Conservation (phyloP, 2,329 filamentous ascomycete species). For the Aspergillus sergii region DNA sequence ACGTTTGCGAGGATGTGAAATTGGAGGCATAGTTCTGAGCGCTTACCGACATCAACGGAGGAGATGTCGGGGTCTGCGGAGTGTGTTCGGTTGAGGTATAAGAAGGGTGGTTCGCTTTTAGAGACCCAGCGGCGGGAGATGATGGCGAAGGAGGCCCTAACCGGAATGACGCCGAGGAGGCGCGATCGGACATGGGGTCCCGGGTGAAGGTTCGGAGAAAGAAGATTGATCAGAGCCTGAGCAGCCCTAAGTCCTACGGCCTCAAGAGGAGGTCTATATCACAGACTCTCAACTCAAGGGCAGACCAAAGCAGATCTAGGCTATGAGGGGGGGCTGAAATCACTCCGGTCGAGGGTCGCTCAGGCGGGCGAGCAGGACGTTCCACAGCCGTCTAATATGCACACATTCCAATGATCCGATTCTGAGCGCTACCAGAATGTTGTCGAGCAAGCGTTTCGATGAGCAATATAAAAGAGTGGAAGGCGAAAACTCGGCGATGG, state of each 20-base stretch:
- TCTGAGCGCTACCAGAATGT: conserved; percentile 17
- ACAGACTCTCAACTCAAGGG: conserved; percentile 11
- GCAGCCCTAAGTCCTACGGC: conserved; percentile 14
- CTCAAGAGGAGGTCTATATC: conserved; percentile 12
- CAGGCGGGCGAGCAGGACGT: conserved; percentile 37
- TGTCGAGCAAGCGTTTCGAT: conserved; percentile 18
- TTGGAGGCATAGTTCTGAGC: conserved; percentile 52
- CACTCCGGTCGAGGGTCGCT: conserved; percentile 36
- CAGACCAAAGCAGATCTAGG: conserved; percentile 16
- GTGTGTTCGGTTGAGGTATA: conserved; percentile 35
- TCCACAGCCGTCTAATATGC: conserved; percentile 35
- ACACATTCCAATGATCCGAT: conserved; percentile 34
- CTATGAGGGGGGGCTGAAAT: conserved; percentile 19
- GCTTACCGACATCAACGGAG: conserved; percentile 55
- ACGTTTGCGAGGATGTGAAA: conserved; percentile 48
- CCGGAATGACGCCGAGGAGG: conserved; percentile 35
- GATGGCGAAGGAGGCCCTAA: conserved; percentile 46
- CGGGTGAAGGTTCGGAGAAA: conserved; percentile 14
- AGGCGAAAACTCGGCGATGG: conserved; percentile 18
- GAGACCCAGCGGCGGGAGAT: conserved; percentile 42
- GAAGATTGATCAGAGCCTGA: conserved; percentile 20
- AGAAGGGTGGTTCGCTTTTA: conserved; percentile 38
- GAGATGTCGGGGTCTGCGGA: conserved; percentile 45
- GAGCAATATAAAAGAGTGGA: conserved; percentile 16
- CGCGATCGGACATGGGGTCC: conserved; percentile 43